A percentile compares a stretch with the other conserved stretches of the same genome.
These are phyloP conservation scores for Suhomyces choctaworum DNA, from an alignment of 1,139 yeast genomes.

Conservation along the genomic window DNA sequence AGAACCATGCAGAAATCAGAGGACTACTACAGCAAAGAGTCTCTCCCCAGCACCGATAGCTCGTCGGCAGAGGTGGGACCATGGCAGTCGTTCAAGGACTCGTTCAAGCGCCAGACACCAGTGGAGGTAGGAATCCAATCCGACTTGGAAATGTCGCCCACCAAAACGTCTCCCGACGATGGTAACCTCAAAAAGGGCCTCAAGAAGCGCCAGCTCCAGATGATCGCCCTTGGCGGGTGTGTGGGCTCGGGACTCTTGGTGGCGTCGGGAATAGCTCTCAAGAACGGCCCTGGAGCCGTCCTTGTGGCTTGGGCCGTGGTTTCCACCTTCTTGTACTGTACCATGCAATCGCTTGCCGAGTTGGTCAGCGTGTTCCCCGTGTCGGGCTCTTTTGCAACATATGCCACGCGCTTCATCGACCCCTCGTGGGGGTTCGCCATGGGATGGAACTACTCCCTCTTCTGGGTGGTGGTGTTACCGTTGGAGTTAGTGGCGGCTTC, in stretches of 20 bases:
- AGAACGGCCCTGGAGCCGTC: constrained; percentile 40
- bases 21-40: constrained; percentile 5
- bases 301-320: constrained; percentile 47
- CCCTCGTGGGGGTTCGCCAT: constrained; percentile 76
- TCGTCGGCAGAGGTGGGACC: constrained; percentile 6
- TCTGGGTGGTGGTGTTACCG: constrained; percentile 70
- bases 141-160: constrained; percentile 5
- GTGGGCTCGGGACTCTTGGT: constrained; percentile 41
- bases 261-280: constrained; percentile 39
- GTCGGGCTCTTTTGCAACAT: constrained; percentile 70
- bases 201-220: constrained; percentile 36
- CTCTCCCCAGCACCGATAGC: constrained; percentile 3
- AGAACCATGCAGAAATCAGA: constrained; percentile 1
- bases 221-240: constrained; percentile 44
- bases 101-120: constrained; percentile 29
- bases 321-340: constrained; percentile 53
- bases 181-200: constrained; percentile 28
- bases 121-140: background rate
- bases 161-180: background rate
- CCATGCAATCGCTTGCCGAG: constrained; percentile 71
- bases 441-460: constrained; percentile 69
- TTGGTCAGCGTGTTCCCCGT: constrained; percentile 67
- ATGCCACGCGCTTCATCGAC: constrained; percentile 63
- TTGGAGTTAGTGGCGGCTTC: constrained; percentile 73
- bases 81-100: constrained; percentile 34